phyloP scores from a whole-genome alignment of 176 grass and related monocot species.

The Aegilops speltoides region DNA sequence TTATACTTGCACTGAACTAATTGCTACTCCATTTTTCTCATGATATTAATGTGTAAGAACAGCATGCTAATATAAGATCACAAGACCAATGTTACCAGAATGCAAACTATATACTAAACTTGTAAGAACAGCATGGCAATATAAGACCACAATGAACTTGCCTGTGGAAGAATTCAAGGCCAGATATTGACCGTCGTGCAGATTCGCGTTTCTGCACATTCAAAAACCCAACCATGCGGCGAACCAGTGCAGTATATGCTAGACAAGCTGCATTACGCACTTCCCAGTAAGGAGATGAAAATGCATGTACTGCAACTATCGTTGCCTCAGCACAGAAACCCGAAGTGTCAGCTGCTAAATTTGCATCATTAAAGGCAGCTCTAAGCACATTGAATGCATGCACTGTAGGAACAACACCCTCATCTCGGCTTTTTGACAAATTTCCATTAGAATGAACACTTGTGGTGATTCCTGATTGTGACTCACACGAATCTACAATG shows the following conservation, averaged over 20 bases:
- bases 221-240: slow-evolving; percentile 91
- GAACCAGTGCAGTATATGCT: slow-evolving; percentile 84
- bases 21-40: not conserved
- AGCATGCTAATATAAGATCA: slow-evolving; percentile 3
- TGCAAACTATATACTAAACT: slow-evolving; percentile 33
- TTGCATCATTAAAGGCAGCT: slow-evolving; percentile 88
- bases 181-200: slow-evolving; percentile 77
- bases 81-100: not conserved
- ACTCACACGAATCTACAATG: slow-evolving; percentile 21
- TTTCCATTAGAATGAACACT: slow-evolving; percentile 46
- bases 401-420: slow-evolving; percentile 86
- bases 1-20: not conserved
- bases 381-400: slow-evolving; percentile 95
- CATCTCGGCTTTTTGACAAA: slow-evolving; percentile 74
- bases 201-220: slow-evolving; percentile 87
- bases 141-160: slow-evolving; percentile 38
- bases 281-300: slow-evolving; percentile 98
- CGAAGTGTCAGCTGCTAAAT: slow-evolving; percentile 81
- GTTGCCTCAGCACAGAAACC: slow-evolving; percentile 95
- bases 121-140: not conserved
- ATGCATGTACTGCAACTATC: slow-evolving; percentile 79
- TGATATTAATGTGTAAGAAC: slow-evolving; percentile 16
- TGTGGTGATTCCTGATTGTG: slow-evolving; percentile 24
- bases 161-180: slow-evolving; percentile 98
- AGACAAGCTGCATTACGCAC: slow-evolving; percentile 90